These are phyloP conservation scores for Pyrrhoderma noxium DNA, from an alignment of 1,284 basidiomycete species.

Conservation along the genomic window DNA sequence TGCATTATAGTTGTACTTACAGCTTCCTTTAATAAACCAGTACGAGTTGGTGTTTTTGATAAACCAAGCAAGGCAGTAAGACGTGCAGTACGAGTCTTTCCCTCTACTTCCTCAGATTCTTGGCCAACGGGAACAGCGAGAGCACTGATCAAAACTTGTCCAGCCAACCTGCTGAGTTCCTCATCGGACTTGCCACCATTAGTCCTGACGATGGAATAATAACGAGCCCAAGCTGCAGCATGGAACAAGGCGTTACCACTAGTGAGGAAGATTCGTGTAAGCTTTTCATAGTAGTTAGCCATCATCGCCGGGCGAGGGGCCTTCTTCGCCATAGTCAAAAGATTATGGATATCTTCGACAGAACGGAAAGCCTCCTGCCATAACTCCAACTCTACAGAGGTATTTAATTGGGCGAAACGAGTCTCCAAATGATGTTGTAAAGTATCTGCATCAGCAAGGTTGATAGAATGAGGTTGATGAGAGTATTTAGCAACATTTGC, in stretches of 20 bases:
- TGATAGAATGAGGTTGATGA: conserved; percentile 95
- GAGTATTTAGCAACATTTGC: conserved; percentile 94
- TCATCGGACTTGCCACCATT: conserved; percentile 69
- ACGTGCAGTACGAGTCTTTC: conserved; percentile 68
- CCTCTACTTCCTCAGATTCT: conserved; percentile 63
- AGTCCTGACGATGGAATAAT: conserved; percentile 61
- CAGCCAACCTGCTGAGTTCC: conserved; percentile 78
- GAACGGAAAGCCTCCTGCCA: conserved; percentile 99
- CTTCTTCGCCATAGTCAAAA: conserved; percentile 91
- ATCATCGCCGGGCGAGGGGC: conserved; percentile 87
- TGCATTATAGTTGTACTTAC: conserved; percentile 37
- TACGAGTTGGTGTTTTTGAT: conserved; percentile 79
- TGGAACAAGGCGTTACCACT: conserved; percentile 94
- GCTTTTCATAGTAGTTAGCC: conserved; percentile 99
- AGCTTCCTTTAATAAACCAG: conserved; percentile 80
- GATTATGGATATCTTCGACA: conserved; percentile 96
- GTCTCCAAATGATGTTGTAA: conserved; percentile 97
- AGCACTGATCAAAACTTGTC: conserved; percentile 88
- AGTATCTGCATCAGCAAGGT: conserved; percentile 93
- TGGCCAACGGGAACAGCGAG: conserved; percentile 89
- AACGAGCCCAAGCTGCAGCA: conserved; percentile 93
- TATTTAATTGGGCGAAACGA: conserved; percentile 94
- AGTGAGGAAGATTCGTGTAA: conserved; percentile 92
- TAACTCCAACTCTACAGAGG: conserved; percentile 96
- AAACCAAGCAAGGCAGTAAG: conserved; percentile 87